These are phyloP conservation scores for Nemania sp. DNA, from an alignment of 2,329 filamentous ascomycete species.

Conservation along the genomic window DNA sequence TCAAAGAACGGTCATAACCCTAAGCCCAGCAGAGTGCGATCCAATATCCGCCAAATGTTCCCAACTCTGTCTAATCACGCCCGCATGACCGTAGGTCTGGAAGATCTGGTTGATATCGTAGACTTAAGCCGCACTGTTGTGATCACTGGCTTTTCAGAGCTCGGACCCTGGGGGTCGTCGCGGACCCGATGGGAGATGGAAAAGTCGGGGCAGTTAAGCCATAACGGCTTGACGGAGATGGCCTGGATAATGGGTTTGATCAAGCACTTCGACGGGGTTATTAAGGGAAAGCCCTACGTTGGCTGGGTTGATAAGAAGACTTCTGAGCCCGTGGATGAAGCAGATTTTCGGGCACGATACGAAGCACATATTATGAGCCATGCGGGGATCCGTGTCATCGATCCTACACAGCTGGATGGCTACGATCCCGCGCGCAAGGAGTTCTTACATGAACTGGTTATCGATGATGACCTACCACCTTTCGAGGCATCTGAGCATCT, in stretches of 20 bases:
- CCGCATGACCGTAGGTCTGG: conserved; percentile 88
- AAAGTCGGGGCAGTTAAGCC: conserved; percentile 92
- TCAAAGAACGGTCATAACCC: background rate
- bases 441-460: conserved; percentile 95
- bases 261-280: conserved; percentile 96
- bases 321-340: conserved; percentile 94
- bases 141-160: conserved; percentile 94
- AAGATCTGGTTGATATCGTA: conserved; percentile 93
- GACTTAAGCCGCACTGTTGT: conserved; percentile 98
- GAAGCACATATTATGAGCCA: conserved; percentile 96
- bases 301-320: conserved; percentile 97
- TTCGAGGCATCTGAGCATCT: conserved; percentile 98
- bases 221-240: conserved; percentile 98
- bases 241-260: conserved; percentile 99
- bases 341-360: conserved; percentile 96
- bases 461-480: conserved; percentile 95
- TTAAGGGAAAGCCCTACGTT: conserved; percentile 96
- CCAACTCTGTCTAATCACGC: conserved; percentile 88
- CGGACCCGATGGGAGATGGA: conserved; percentile 99
- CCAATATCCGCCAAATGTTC: conserved; percentile 35
- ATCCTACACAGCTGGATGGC: conserved; percentile 94
- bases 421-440: conserved; percentile 99
- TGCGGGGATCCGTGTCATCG: conserved; percentile 95
- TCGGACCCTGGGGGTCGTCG: conserved; percentile 98
- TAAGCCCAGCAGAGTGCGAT: conserved; percentile 7